Conservation (phyloP, 805 yeast species). For the Torulaspora franciscae region DNA sequence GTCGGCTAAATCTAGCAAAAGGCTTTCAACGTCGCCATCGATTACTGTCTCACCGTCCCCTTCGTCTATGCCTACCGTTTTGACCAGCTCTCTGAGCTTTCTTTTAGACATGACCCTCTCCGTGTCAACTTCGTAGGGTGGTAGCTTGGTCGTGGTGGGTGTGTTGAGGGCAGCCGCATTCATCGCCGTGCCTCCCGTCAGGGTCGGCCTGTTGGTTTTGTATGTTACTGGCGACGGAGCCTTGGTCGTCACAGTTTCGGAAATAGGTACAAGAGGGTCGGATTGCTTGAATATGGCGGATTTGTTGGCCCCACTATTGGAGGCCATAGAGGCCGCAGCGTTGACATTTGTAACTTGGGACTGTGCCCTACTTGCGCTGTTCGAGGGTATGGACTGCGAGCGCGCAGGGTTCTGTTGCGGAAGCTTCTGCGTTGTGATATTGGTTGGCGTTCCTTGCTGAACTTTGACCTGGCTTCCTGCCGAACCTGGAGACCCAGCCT, state of each 20-base stretch:
- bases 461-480: slow-evolving; percentile 5
- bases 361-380: slow-evolving; percentile 17
- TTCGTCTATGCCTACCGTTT: slow-evolving; percentile 74
- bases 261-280: slow-evolving; percentile 64
- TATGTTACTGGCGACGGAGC: slow-evolving; percentile 61
- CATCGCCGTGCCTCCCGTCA: slow-evolving; percentile 78
- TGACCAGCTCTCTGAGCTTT: slow-evolving; percentile 80
- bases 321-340: slow-evolving; percentile 45
- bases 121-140: slow-evolving; percentile 75
- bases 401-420: slow-evolving; percentile 18
- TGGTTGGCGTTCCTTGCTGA: slow-evolving; percentile 11
- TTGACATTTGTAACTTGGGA: slow-evolving; percentile 45
- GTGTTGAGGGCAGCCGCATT: slow-evolving; percentile 65
- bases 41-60: slow-evolving; percentile 87
- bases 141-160: slow-evolving; percentile 70
- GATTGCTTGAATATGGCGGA: slow-evolving; percentile 39
- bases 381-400: slow-evolving; percentile 21
- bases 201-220: slow-evolving; percentile 71
- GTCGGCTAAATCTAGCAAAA: slow-evolving; percentile 87
- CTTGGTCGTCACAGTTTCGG: slow-evolving; percentile 60
- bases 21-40: slow-evolving; percentile 94
- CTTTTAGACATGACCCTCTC: slow-evolving; percentile 84
- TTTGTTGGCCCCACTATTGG: slow-evolving; percentile 23
- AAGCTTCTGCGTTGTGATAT: slow-evolving; percentile 13
- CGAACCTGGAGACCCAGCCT: slow-evolving; percentile 6